These are phyloP conservation scores for Urochloa ruziziensis DNA, from an alignment of 176 grass and related monocot genomes.

Conservation along the genomic window DNA sequence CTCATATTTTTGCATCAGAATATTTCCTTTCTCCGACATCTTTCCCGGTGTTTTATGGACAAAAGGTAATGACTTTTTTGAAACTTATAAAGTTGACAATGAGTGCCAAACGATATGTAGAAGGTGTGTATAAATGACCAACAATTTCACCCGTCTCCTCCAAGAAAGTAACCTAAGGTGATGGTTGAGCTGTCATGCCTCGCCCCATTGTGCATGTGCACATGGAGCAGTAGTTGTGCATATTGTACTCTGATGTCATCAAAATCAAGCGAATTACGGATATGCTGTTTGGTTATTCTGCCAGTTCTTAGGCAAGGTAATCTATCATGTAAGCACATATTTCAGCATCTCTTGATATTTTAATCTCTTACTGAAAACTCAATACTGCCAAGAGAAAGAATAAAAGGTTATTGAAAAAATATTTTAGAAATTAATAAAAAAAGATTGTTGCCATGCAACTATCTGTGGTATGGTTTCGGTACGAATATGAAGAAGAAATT, in stretches of 20 bases:
- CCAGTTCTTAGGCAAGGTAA: slow-evolving; percentile 31
- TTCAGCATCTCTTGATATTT: slow-evolving; percentile 78
- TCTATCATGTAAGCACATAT: slow-evolving; percentile 73
- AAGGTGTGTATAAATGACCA: neutral
- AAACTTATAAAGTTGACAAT: neutral
- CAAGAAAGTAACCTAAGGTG: slow-evolving; percentile 47
- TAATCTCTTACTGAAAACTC: slow-evolving; percentile 8
- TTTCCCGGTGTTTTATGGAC: neutral
- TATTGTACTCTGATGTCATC: slow-evolving; percentile 39
- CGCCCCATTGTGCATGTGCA: slow-evolving; percentile 27
- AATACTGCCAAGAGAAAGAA: slow-evolving; percentile 15
- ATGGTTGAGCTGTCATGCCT: slow-evolving; percentile 34
- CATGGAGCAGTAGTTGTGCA: slow-evolving; percentile 25
- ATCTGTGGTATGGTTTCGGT: neutral
- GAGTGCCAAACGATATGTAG: neutral
- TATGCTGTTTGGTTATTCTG: slow-evolving; percentile 11
- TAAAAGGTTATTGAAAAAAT: slow-evolving; percentile 13
- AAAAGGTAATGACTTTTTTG: neutral
- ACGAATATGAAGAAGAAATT: neutral
- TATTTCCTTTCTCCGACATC: slow-evolving; percentile 68
- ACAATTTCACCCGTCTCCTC: slow-evolving; percentile 61
- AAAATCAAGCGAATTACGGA: slow-evolving; percentile 30
- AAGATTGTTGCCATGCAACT: neutral
- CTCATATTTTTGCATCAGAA: slow-evolving; percentile 76
- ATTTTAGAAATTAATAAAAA: neutral